Evolutionary conservation across 2,329 filamentous ascomycete species (phyloP).

Genomic region (Metarhizium guizhouense): DNA sequence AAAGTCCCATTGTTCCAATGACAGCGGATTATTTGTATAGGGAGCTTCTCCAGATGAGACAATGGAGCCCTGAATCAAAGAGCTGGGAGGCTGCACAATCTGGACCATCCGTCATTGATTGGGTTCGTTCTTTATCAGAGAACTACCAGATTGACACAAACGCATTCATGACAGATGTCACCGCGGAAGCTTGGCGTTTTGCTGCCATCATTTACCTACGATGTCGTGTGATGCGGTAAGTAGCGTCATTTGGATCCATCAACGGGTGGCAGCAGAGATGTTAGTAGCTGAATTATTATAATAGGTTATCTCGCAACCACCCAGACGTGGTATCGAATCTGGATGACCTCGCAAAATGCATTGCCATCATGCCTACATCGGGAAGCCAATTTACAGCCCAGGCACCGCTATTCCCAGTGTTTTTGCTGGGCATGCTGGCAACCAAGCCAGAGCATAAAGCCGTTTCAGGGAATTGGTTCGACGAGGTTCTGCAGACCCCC

Average conservation of each 20-base stretch:
- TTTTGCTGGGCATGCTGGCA: slow-evolving; percentile 29
- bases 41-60: slow-evolving; percentile 22
- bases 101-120: slow-evolving; percentile 15
- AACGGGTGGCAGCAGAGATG: neutral
- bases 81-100: slow-evolving; percentile 13
- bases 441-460: slow-evolving; percentile 17
- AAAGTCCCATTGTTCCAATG: slow-evolving; percentile 21
- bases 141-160: slow-evolving; percentile 17
- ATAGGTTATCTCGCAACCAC: slow-evolving; percentile 28
- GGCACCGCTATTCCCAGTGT: slow-evolving; percentile 31
- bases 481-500: slow-evolving; percentile 24
- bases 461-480: slow-evolving; percentile 26
- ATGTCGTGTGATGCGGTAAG: slow-evolving; percentile 28
- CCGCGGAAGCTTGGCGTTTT: slow-evolving; percentile 32
- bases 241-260: neutral
- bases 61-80: slow-evolving; percentile 25
- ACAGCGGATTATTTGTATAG: slow-evolving; percentile 18
- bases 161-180: slow-evolving; percentile 29
- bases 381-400: slow-evolving; percentile 31
- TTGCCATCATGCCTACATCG: slow-evolving; percentile 31
- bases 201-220: slow-evolving; percentile 29
- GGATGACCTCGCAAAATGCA: slow-evolving; percentile 25
- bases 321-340: slow-evolving; percentile 23
- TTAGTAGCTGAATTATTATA: slow-evolving; percentile 4
- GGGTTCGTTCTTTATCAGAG: slow-evolving; percentile 17